These are phyloP conservation scores for Beta corolliflora DNA, from an alignment of 179 eudicot genomes.

Conservation along the genomic window DNA sequence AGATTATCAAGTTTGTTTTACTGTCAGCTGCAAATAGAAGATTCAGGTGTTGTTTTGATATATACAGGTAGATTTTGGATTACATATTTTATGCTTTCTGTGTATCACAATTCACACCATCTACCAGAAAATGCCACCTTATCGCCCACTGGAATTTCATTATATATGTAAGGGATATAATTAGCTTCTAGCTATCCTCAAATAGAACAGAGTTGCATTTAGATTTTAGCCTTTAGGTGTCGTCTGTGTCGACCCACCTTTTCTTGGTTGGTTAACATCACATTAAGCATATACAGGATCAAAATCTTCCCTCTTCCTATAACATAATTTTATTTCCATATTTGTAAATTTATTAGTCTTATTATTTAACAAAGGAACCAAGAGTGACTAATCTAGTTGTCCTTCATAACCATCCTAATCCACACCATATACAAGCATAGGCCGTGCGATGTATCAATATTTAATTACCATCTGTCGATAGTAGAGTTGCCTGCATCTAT, in stretches of 20 bases:
- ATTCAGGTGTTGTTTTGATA: not conserved
- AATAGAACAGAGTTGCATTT: constrained; percentile 11
- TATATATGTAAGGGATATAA: not conserved
- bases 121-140: constrained; percentile 21
- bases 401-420: not conserved
- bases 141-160: constrained; percentile 17
- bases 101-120: not conserved
- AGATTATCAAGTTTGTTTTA: constrained; percentile 2
- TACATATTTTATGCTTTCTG: constrained; percentile 3
- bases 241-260: not conserved
- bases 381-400: not conserved
- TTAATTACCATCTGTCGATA: not conserved
- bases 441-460: not conserved
- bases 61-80: not conserved
- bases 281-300: constrained; percentile 6
- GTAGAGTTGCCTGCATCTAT: not conserved
- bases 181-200: not conserved
- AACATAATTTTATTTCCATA: not conserved
- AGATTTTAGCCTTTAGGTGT: not conserved
- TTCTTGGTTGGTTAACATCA: constrained; percentile 15
- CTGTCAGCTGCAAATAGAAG: constrained; percentile 23
- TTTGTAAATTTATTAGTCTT: too few relatives aligned
- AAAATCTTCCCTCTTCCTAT: not conserved
- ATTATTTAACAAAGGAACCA: not conserved
- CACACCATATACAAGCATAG: not conserved